phyloP scores from a whole-genome alignment of 2,329 filamentous ascomycete genomes.

The Sarocladiaceae sp. region DNA sequence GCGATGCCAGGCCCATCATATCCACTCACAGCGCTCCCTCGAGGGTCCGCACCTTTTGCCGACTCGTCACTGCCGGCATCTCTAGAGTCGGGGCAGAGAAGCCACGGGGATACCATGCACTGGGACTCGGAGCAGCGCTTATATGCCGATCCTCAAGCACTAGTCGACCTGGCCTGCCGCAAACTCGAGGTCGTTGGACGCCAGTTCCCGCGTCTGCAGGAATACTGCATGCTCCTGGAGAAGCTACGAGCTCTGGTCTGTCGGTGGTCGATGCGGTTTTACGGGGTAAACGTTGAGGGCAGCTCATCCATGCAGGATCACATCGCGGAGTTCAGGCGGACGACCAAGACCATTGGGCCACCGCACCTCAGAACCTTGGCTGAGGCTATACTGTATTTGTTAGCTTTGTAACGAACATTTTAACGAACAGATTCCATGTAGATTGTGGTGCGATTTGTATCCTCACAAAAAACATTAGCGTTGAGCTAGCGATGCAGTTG shows the following conservation, averaged over 20 bases:
- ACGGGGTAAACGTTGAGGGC: neutral
- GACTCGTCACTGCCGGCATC: neutral
- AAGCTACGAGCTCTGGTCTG: neutral
- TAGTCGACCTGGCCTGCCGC: constrained; percentile 3
- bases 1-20: neutral
- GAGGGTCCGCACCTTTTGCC: neutral
- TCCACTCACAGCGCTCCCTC: neutral
- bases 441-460: too few relatives aligned
- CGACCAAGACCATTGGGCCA: neutral
- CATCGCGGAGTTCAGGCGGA: neutral
- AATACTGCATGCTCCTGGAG: constrained; percentile 8
- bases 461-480: too few relatives aligned
- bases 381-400: constrained; percentile 1
- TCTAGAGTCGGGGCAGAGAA: neutral
- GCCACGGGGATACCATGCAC: neutral
- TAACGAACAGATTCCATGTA: too few relatives aligned
- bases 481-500: too few relatives aligned
- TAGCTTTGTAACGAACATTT: neutral
- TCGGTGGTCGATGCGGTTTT: neutral
- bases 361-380: neutral
- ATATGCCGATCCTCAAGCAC: neutral
- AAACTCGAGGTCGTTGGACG: constrained; percentile 11
- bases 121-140: neutral
- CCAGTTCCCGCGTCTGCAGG: constrained; percentile 10
- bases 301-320: neutral